A percentile compares a stretch with the other conserved stretches of the same genome.
These are phyloP conservation scores for Sphagnum contortum DNA, from an alignment of 225 moss, liverwort and hornwort genomes.

Conservation along the genomic window DNA sequence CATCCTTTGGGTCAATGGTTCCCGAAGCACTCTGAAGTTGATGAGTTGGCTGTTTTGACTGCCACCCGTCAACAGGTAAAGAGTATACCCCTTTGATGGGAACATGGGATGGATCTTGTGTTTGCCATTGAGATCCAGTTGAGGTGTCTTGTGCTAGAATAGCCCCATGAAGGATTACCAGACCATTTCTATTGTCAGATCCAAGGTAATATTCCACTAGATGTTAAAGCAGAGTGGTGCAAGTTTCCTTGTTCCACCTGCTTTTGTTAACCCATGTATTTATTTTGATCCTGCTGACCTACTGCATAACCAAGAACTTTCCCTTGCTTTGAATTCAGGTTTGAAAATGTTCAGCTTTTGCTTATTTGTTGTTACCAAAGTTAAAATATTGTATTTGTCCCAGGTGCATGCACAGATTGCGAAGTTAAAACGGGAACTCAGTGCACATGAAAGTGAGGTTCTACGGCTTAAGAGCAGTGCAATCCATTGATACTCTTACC, in stretches of 20 bases:
- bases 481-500: conserved; percentile 9
- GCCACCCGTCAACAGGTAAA: conserved; percentile 74
- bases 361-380: background rate
- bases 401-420: conserved; percentile 64
- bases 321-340: too few species aligned
- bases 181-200: too few species aligned
- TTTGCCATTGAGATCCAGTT: too few species aligned
- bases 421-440: conserved; percentile 72
- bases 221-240: too few species aligned
- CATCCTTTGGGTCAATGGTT: conserved; percentile 69
- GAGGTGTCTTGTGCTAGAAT: too few species aligned
- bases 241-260: background rate
- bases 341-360: background rate
- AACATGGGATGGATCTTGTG: too few species aligned
- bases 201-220: too few species aligned
- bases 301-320: background rate
- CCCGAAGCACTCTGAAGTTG: conserved; percentile 65
- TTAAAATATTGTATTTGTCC: background rate
- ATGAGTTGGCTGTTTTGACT: conserved; percentile 52
- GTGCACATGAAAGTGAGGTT: conserved; percentile 58
- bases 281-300: background rate
- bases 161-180: too few species aligned
- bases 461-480: conserved; percentile 51
- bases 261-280: background rate
- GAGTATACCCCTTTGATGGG: too few species aligned